Percentiles rank a stretch among this genome's conserved stretches.
phyloP scores from a whole-genome alignment of 305 asterid genomes.

The Solanum hybrid region DNA sequence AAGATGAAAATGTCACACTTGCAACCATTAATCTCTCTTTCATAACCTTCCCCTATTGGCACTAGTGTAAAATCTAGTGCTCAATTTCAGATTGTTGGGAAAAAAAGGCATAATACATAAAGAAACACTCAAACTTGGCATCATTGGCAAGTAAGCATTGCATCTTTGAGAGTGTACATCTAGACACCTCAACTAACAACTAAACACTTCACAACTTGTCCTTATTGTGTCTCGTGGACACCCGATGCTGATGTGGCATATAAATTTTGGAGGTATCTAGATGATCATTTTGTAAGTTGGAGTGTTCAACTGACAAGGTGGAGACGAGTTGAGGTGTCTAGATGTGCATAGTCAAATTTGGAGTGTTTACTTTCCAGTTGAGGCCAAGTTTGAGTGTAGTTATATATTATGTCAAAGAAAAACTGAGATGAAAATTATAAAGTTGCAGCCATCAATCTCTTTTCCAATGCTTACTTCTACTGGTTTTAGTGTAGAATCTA shows the following conservation, averaged over 20 bases:
- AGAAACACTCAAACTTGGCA: neutral
- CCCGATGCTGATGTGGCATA: neutral
- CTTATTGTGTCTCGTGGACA: neutral
- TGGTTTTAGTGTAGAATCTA: neutral
- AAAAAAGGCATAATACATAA: neutral
- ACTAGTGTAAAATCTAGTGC: neutral
- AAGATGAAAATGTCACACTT: neutral
- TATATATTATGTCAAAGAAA: neutral
- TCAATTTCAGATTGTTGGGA: slow-evolving; percentile 9
- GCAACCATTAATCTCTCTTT: neutral
- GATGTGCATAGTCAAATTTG: neutral
- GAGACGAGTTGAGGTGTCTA: neutral
- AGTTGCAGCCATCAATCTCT: slow-evolving; percentile 7
- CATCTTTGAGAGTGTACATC: neutral
- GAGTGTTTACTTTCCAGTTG: neutral
- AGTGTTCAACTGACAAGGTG: neutral
- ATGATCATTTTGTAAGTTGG: neutral
- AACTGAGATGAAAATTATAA: slow-evolving; percentile 3
- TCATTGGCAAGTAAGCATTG: neutral
- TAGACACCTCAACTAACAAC: neutral
- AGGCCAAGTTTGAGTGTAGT: neutral
- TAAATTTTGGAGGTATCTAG: neutral
- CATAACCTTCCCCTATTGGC: neutral
- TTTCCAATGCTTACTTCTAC: slow-evolving; percentile 14
- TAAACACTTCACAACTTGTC: neutral